phyloP scores from a whole-genome alignment of 352 stramenopile species.

The Pythium grandisporangium region DNA sequence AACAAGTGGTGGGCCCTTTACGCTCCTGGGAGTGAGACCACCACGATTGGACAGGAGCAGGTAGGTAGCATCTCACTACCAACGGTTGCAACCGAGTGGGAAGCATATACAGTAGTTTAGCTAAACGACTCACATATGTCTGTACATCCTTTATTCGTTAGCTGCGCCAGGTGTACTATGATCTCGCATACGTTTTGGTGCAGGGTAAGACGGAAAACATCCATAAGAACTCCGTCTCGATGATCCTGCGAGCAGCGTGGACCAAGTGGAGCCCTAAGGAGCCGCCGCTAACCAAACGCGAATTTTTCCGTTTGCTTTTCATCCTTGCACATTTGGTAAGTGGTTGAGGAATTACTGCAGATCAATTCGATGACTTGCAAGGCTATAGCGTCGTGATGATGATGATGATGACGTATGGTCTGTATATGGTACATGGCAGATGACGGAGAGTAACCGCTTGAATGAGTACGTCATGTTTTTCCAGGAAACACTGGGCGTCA shows the following conservation, averaged over 20 bases:
- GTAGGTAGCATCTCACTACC: conserved; percentile 10
- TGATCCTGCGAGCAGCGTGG: conserved; percentile 59
- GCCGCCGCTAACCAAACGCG: conserved; percentile 30
- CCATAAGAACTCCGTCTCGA: conserved; percentile 73
- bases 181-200: conserved; percentile 61
- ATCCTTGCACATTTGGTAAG: conserved; percentile 59
- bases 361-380: background rate
- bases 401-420: background rate
- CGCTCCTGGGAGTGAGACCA: conserved; percentile 21
- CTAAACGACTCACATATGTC: too few species aligned
- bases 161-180: conserved; percentile 59
- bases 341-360: background rate
- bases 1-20: conserved; percentile 63
- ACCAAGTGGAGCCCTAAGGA: conserved; percentile 62
- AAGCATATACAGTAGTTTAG: too few species aligned
- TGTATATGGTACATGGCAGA: conserved; percentile 19
- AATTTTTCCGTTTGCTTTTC: conserved; percentile 65
- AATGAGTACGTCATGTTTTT: conserved; percentile 73
- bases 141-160: too few species aligned
- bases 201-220: conserved; percentile 69
- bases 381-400: background rate
- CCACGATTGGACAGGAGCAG: conserved; percentile 37
- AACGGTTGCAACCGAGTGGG: background rate
- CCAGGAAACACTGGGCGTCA: conserved; percentile 53
- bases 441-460: conserved; percentile 57